Conservation (phyloP, 495 filamentous ascomycete genomes). For the Alectoria sarmentosa region DNA sequence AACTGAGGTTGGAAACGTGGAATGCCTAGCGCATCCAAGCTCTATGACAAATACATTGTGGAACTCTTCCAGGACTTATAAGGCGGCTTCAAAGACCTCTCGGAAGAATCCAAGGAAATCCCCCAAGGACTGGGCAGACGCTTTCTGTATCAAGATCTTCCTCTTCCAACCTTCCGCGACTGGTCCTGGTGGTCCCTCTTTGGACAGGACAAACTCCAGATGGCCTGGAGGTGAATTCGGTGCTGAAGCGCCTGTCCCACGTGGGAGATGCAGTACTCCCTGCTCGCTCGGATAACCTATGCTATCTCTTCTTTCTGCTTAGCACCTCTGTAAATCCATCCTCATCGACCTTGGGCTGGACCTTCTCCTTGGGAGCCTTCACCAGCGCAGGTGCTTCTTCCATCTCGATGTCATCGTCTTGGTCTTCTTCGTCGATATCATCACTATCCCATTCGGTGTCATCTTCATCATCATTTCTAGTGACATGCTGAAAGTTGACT, state of each 20-base stretch:
- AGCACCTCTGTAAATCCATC: slow-evolving; percentile 92
- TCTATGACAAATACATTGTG: not conserved
- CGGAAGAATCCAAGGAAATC: not conserved
- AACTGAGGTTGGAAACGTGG: not conserved
- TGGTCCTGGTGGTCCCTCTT: too few species aligned
- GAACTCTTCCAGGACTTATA: not conserved
- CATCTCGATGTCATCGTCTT: slow-evolving; percentile 67
- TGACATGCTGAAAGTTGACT: slow-evolving; percentile 49
- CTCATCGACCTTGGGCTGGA: slow-evolving; percentile 75
- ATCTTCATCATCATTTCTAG: slow-evolving; percentile 42
- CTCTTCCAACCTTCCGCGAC: not conserved
- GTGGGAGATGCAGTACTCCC: not conserved
- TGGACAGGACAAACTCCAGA: not conserved
- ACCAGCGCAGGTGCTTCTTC: slow-evolving; percentile 59
- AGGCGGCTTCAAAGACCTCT: not conserved
- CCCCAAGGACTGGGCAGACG: not conserved
- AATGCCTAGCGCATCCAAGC: not conserved
- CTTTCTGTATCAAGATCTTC: not conserved
- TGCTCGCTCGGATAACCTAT: not conserved
- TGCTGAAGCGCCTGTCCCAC: not conserved
- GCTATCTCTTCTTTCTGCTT: slow-evolving; percentile 56
- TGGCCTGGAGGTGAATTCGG: not conserved
- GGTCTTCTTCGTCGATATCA: slow-evolving; percentile 43
- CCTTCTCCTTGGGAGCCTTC: slow-evolving; percentile 52
- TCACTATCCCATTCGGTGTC: slow-evolving; percentile 51